Evolutionary conservation across 768 basidiomycete species (phyloP).

Genomic region (Tulasnella sp.): DNA sequence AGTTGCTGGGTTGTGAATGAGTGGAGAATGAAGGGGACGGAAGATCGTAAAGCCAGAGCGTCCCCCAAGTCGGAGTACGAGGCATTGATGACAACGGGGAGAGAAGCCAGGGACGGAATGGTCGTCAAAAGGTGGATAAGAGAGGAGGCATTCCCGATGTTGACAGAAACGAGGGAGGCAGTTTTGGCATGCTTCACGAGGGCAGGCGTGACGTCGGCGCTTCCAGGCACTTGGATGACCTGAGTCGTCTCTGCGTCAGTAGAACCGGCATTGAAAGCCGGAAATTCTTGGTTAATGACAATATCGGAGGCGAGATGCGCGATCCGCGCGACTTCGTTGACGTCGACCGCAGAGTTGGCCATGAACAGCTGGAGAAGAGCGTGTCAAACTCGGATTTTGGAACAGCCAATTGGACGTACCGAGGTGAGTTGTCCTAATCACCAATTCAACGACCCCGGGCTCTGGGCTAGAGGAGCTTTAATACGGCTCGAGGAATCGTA

Average conservation of each 20-base stretch:
- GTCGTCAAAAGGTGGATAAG: conserved; percentile 49
- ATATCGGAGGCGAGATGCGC: neutral
- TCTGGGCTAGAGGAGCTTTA: too few species aligned
- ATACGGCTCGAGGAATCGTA: too few species aligned
- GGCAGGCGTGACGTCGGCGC: neutral
- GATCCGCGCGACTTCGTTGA: conserved; percentile 4
- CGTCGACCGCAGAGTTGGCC: too few species aligned
- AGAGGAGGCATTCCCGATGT: conserved; percentile 39
- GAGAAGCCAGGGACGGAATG: conserved; percentile 51
- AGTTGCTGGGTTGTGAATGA: conserved; percentile 68
- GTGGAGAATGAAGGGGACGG: conserved; percentile 69
- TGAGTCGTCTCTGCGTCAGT: neutral
- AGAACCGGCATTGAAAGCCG: neutral
- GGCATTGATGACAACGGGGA: conserved; percentile 60
- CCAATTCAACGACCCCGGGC: too few species aligned
- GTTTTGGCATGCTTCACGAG: neutral
- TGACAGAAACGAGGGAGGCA: conserved; percentile 34
- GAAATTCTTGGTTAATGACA: conserved; percentile 6
- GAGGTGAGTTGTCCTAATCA: too few species aligned
- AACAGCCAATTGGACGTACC: too few species aligned
- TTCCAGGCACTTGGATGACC: conserved; percentile 4
- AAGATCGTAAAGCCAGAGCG: conserved; percentile 61
- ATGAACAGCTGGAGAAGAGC: too few species aligned
- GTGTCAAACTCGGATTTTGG: too few species aligned
- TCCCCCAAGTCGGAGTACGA: conserved; percentile 58